phyloP scores from a whole-genome alignment of 1,284 basidiomycete species.

The Golubevia pallescens region DNA sequence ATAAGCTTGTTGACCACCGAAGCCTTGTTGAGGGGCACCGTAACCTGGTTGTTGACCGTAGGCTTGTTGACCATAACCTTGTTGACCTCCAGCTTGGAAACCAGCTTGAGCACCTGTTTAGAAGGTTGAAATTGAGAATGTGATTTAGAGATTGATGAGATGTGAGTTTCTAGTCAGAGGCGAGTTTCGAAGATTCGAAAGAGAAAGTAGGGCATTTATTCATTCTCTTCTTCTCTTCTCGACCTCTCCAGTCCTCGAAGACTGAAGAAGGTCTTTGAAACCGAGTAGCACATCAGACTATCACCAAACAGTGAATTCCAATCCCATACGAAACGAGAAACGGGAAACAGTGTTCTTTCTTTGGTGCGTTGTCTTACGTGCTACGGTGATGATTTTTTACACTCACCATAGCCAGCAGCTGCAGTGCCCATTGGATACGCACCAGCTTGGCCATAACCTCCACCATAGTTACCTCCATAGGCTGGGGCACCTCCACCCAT shows the following conservation, averaged over 20 bases:
- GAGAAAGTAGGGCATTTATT: not conserved
- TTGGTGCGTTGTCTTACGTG: too few relatives aligned
- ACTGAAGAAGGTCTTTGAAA: too few relatives aligned
- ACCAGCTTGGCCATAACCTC: slow-evolving; percentile 1
- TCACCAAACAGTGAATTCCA: too few relatives aligned
- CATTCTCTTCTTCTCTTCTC: not conserved
- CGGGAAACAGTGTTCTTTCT: too few relatives aligned
- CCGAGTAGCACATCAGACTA: too few relatives aligned
- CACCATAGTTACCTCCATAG: slow-evolving; percentile 41
- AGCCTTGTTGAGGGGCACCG: slow-evolving; percentile 22
- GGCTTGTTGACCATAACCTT: slow-evolving; percentile 16
- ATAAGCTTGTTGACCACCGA: slow-evolving; percentile 37
- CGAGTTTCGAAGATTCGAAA: too few relatives aligned
- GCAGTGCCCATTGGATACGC: not conserved
- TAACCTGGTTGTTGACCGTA: slow-evolving; percentile 17
- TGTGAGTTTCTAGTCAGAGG: not conserved
- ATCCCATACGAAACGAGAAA: too few relatives aligned
- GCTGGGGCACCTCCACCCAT: slow-evolving; percentile 43
- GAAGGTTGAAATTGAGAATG: not conserved
- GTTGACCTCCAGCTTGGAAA: slow-evolving; percentile 26
- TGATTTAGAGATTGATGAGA: not conserved
- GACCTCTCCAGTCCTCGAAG: too few relatives aligned
- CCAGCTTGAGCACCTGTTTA: slow-evolving; percentile 24
- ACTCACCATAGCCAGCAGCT: slow-evolving; percentile 24
- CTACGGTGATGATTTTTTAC: not conserved